Evolutionary conservation across 176 grass and related monocot genomes (phyloP), one percentile per base, ranked within the genome.

Genomic region (Carex cristatella): DNA sequence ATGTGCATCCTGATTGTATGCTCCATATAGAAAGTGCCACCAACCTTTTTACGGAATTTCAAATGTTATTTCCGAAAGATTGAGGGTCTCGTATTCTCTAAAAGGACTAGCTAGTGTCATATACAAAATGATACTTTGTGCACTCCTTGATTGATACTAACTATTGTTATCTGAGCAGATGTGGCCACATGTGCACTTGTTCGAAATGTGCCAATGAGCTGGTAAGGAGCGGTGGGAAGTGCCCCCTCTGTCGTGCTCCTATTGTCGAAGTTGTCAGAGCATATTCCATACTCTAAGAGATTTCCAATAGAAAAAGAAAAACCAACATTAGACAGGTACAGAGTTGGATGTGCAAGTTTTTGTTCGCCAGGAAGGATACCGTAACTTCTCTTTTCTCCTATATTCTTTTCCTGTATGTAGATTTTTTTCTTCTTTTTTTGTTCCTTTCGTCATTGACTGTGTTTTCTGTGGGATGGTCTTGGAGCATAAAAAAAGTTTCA

Each of bases 151-250:
- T 53, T 57, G 9, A 35, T 33, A 18, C 30, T 35, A 40, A 37
- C 15, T 42, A 16, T 54, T 79, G 6, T 82, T 74, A 15, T 58
- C 44, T 3, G 86, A 23, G 68, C 89, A 99, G 96, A 88, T 99
- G 96, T 8, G 96, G 96, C 11, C 96, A 99, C 85, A 95, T 99
- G 96, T 99, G 96, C 83, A 99, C 96, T 71, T 99, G 96, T 87
- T 90, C 93, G 5, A 99, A 94, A 87, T 99, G 96, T 81, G 96
- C 96, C 67, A 95, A 99, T 58, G 93, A 95, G 83, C 82, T 99
- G 11, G 87, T 95, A 68, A 91, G 96, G 18, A 65, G 72, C 0
- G 96, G 96, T 58, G 93, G 96, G 40, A 99, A 99, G 71, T 99
- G 96, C 84, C 96, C 96, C 1, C 79, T 99, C 31, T 99, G 96